Conservation (phyloP, 2,329 filamentous ascomycete genomes). For the Neonectria faginata region DNA sequence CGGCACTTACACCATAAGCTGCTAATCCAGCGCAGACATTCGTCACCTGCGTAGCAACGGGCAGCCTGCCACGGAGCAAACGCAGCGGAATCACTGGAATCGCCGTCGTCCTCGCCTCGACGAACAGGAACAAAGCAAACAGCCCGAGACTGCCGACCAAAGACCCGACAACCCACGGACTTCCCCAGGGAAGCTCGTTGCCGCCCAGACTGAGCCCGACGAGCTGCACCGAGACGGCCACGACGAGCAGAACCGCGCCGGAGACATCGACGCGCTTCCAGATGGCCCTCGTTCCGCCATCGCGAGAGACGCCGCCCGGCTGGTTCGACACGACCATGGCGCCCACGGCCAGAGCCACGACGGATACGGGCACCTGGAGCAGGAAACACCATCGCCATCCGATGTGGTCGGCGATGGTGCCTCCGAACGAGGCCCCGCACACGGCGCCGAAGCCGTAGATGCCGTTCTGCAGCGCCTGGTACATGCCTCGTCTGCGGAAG, state of each 20-base stretch:
- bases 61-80: constrained; percentile 68
- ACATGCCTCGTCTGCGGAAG: constrained; percentile 66
- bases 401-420: constrained; percentile 71
- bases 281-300: constrained; percentile 51
- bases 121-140: constrained; percentile 57
- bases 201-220: constrained; percentile 67
- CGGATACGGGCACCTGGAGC: constrained; percentile 70
- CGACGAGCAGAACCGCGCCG: constrained; percentile 67
- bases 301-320: constrained; percentile 43
- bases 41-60: constrained; percentile 66
- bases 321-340: constrained; percentile 64
- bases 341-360: constrained; percentile 65
- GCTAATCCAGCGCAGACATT: constrained; percentile 72
- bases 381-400: constrained; percentile 78
- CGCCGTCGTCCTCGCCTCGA: constrained; percentile 62
- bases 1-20: constrained; percentile 67
- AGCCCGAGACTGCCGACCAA: constrained; percentile 58
- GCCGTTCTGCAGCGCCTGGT: constrained; percentile 71
- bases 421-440: constrained; percentile 72
- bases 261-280: constrained; percentile 69
- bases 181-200: constrained; percentile 65
- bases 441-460: constrained; percentile 72
- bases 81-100: constrained; percentile 66
- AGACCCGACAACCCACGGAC: constrained; percentile 59
- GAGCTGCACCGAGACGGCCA: constrained; percentile 68